Evolutionary conservation across 163 green algal species (phyloP).

Genomic region (Chlamydomonas reinhardtii): DNA sequence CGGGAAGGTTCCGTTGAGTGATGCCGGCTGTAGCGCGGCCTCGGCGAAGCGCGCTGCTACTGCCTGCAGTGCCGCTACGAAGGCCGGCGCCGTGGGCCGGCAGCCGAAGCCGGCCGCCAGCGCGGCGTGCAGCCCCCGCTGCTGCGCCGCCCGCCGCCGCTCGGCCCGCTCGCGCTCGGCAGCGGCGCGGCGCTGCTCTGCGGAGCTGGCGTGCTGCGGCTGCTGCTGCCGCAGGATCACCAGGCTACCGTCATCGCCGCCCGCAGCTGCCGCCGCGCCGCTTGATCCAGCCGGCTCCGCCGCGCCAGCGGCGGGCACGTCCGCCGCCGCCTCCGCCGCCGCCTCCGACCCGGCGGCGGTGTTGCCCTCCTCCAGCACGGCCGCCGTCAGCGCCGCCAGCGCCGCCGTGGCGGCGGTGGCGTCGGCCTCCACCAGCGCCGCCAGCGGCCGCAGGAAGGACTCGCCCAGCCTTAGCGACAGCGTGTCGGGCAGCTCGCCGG

Average conservation of each 20-base stretch:
- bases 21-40: background rate
- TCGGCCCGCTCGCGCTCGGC: background rate
- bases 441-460: conserved; percentile 35
- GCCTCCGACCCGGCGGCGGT: background rate
- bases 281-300: no score
- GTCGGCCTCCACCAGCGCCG: conserved; percentile 7
- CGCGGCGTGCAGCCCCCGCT: background rate
- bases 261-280: background rate
- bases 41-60: conserved; percentile 17
- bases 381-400: conserved; percentile 9
- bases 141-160: background rate
- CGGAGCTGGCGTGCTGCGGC: no score
- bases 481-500: conserved; percentile 40
- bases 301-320: no score
- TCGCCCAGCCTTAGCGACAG: background rate
- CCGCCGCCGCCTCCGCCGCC: background rate
- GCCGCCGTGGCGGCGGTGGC: conserved; percentile 1
- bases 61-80: conserved; percentile 30
- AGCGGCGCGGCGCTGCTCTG: no score
- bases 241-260: background rate
- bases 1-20: no score
- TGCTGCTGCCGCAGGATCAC: no score
- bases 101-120: conserved; percentile 12
- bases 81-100: conserved; percentile 7
- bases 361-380: background rate